Evolutionary conservation across 2,329 filamentous ascomycete genomes (phyloP).

Genomic region (Juglanconis sp.): DNA sequence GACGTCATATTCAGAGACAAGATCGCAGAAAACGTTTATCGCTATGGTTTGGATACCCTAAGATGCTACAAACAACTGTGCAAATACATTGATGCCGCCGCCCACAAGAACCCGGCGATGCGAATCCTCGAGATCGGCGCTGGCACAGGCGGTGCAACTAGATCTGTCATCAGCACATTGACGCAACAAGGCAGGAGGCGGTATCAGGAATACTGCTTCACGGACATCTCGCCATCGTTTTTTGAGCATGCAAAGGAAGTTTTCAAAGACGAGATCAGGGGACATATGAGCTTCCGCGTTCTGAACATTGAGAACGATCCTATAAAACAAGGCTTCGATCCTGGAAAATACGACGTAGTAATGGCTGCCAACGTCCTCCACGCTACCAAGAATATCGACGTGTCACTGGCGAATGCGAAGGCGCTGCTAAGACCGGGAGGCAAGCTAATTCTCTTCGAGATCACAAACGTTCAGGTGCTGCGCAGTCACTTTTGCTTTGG

Average conservation of each 20-base stretch:
- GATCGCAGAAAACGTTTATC: no score
- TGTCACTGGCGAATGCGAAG: constrained; percentile 25
- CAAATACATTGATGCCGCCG: constrained; percentile 23
- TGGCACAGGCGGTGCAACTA: constrained; percentile 32
- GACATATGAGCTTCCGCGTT: constrained; percentile 29
- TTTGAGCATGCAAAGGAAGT: constrained; percentile 29
- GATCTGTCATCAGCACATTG: constrained; percentile 22
- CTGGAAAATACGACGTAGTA: constrained; percentile 27
- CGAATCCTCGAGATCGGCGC: constrained; percentile 36
- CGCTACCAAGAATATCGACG: no score
- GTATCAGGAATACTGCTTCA: constrained; percentile 31
- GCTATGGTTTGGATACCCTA: no score
- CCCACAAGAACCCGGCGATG: constrained; percentile 30
- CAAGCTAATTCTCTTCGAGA: constrained; percentile 28
- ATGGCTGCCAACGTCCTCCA: constrained; percentile 31
- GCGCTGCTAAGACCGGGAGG: constrained; percentile 30
- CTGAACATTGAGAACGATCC: constrained; percentile 34
- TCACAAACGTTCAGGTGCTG: no score
- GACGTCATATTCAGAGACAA: no score
- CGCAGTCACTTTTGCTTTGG: no score
- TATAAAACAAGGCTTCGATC: constrained; percentile 25
- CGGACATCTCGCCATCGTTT: constrained; percentile 39
- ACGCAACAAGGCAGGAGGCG: no score
- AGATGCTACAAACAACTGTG: constrained; percentile 19
- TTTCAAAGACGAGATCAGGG: constrained; percentile 23